These are phyloP conservation scores for Fonsecaea pedrosoi DNA, from an alignment of 2,329 filamentous ascomycete genomes.

Conservation along the genomic window DNA sequence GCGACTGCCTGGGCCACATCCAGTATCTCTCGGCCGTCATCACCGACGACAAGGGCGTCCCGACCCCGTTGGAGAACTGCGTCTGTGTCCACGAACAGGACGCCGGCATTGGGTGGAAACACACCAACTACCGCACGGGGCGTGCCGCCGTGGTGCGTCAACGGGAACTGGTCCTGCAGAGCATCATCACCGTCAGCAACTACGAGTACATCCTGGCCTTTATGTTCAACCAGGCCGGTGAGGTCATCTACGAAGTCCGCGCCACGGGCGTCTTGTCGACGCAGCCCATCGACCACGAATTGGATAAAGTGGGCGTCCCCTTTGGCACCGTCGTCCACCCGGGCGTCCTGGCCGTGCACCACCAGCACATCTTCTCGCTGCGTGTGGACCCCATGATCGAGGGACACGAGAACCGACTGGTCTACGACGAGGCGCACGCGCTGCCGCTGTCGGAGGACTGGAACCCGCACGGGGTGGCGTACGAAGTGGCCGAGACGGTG, in stretches of 20 bases:
- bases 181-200: slow-evolving; percentile 74
- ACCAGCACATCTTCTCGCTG: slow-evolving; percentile 78
- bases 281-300: slow-evolving; percentile 65
- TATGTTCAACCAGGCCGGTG: slow-evolving; percentile 73
- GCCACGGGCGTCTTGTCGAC: slow-evolving; percentile 73
- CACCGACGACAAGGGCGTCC: slow-evolving; percentile 65
- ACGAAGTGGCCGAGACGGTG: slow-evolving; percentile 57
- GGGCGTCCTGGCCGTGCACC: slow-evolving; percentile 71
- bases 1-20: slow-evolving; percentile 73
- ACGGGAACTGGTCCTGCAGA: slow-evolving; percentile 71
- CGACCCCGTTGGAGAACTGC: slow-evolving; percentile 67
- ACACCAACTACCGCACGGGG: slow-evolving; percentile 73
- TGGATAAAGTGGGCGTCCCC: slow-evolving; percentile 65
- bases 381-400: slow-evolving; percentile 65
- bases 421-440: slow-evolving; percentile 65
- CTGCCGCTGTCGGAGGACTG: slow-evolving; percentile 61
- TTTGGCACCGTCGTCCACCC: slow-evolving; percentile 74
- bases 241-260: slow-evolving; percentile 70
- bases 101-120: slow-evolving; percentile 72
- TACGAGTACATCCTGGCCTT: slow-evolving; percentile 77
- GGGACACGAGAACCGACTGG: slow-evolving; percentile 61
- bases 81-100: slow-evolving; percentile 76
- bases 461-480: slow-evolving; percentile 62
- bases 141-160: slow-evolving; percentile 68
- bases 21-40: slow-evolving; percentile 69